Conservation (phyloP, 352 stramenopile species). For the Globisporangium uncinulatum region DNA sequence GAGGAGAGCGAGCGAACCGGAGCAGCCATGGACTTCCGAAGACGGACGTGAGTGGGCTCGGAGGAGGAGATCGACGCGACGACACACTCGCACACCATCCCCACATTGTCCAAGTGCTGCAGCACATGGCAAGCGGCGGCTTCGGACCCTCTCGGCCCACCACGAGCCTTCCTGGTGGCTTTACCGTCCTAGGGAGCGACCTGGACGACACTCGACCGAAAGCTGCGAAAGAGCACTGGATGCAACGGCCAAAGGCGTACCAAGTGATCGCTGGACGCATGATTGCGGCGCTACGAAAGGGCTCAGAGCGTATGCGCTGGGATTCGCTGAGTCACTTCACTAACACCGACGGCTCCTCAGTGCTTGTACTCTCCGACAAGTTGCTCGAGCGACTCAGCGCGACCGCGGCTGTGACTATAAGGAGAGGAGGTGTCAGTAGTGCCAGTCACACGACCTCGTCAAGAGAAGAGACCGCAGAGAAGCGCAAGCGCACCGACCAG, state of each 20-base stretch:
- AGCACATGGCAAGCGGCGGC: constrained; percentile 19
- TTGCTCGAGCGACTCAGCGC: constrained; percentile 12
- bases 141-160: background rate
- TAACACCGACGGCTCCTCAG: background rate
- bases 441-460: background rate
- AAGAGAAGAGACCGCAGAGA: constrained; percentile 4
- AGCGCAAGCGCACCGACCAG: constrained; percentile 8
- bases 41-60: constrained; percentile 1
- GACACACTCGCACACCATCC: constrained; percentile 35
- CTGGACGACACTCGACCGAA: background rate
- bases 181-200: background rate
- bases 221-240: constrained; percentile 30
- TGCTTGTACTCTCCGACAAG: constrained; percentile 6
- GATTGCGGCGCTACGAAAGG: constrained; percentile 19
- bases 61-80: constrained; percentile 9
- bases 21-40: background rate
- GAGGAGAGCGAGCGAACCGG: background rate
- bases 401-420: background rate
- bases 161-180: background rate
- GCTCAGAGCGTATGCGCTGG: constrained; percentile 34
- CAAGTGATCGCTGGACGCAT: constrained; percentile 31
- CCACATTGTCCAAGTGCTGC: constrained; percentile 37
- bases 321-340: constrained; percentile 36
- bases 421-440: constrained; percentile 7
- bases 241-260: constrained; percentile 38